A percentile compares a stretch with the other conserved stretches of the same genome.
phyloP scores from a whole-genome alignment of 805 yeast species.

The Wickerhamiella parazyma region DNA sequence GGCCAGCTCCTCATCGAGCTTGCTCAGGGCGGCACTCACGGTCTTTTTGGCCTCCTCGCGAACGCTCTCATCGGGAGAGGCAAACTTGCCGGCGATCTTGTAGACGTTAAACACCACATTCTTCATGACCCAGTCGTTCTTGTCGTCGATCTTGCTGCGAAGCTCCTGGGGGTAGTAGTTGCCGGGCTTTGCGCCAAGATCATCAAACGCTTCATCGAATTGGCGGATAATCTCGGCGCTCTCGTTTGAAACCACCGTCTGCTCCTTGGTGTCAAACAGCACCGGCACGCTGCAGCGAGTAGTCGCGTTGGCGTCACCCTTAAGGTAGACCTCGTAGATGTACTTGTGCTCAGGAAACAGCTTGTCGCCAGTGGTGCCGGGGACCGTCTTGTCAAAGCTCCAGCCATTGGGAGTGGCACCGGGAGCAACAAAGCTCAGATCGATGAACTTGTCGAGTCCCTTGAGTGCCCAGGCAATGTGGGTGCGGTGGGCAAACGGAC shows the following conservation, averaged over 20 bases:
- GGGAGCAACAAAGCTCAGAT: slow-evolving; percentile 71
- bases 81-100: slow-evolving; percentile 80
- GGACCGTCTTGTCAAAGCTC: slow-evolving; percentile 45
- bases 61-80: slow-evolving; percentile 72
- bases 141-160: slow-evolving; percentile 48
- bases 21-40: slow-evolving; percentile 45
- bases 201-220: slow-evolving; percentile 54
- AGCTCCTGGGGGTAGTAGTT: slow-evolving; percentile 49
- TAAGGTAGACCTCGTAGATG: slow-evolving; percentile 58
- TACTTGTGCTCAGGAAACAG: slow-evolving; percentile 40
- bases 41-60: slow-evolving; percentile 51
- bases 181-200: slow-evolving; percentile 29
- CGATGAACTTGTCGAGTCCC: slow-evolving; percentile 39
- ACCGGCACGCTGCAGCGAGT: slow-evolving; percentile 91
- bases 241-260: slow-evolving; percentile 81
- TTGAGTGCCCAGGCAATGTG: slow-evolving; percentile 56
- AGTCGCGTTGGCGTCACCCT: slow-evolving; percentile 57
- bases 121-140: slow-evolving; percentile 57
- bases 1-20: slow-evolving; percentile 22
- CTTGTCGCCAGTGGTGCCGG: slow-evolving; percentile 39
- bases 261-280: slow-evolving; percentile 70
- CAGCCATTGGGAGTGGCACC: slow-evolving; percentile 76
- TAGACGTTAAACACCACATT: slow-evolving; percentile 50
- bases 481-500: slow-evolving; percentile 93
- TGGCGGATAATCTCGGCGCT: slow-evolving; percentile 77